Base-by-base conservation (phyloP, 1,139 yeast genomes). In the Chernovozyma aurita region DNA sequence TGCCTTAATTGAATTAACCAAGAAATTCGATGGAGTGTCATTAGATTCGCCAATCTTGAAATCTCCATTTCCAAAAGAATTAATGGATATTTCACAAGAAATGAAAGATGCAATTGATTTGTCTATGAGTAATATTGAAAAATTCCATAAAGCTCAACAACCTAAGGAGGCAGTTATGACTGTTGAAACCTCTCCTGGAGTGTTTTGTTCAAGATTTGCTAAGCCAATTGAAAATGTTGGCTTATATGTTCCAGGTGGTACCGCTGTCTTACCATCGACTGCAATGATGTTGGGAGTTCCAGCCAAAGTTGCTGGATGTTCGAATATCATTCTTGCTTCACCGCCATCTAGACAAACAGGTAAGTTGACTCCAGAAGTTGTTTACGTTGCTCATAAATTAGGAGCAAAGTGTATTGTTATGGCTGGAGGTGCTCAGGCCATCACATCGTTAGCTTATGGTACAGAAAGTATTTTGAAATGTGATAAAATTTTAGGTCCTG, bases 391-490 rank as follows among this genome's bases (percentile, higher is more conserved):
- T 16, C 90, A 87, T 63, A 88, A 87, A 60, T 80, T 92, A 42
- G 97, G 97, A 37, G 97, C 97, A 31, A 73, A 79, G 46, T 76
- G 82, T 49, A 88, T 92, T 53, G 85, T 92, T 4, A 71, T 94
- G 56, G 98, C 98, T 1, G 99, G 98, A 49, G 99, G 99, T 52
- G 98, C 98, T 3, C 99, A 92, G 67, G 99, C 98, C 3, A 86
- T 92, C 38, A 95, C 97, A 30, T 95, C 99, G 3, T 76, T 92
- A 95, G 98, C 98, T 1, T 92, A 92, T 57, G 98, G 99, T 56
- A 94, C 98, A 7, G 87, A 86, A 50, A 66, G 85, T 28, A 84
- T 92, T 32, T 85, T 95, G 40, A 92, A 94, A 63, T 94, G 94
- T 57, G 97, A 92, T 64, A 92, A 92, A 72, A 90, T 92, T 43